These are phyloP conservation scores for Parmelia sp. DNA, from an alignment of 495 filamentous ascomycete genomes.

Conservation along the genomic window DNA sequence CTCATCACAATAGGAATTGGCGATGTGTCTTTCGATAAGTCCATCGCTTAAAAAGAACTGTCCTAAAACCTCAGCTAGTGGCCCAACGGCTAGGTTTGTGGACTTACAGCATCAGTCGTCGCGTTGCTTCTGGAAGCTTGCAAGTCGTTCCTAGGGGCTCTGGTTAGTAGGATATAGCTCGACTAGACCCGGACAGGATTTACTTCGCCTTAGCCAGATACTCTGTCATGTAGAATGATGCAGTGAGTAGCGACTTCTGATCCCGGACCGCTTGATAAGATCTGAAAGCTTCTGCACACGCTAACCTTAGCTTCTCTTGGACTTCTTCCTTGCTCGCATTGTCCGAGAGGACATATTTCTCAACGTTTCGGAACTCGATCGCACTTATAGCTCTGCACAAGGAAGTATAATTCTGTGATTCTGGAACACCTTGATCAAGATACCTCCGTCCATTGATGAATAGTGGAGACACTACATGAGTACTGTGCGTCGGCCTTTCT, in stretches of 20 bases:
- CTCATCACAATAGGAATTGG: constrained; percentile 2
- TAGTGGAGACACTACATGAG: constrained; percentile 3
- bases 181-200: too few species aligned
- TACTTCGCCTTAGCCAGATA: constrained; percentile 6
- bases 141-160: neutral
- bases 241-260: constrained; percentile 8
- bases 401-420: constrained; percentile 2
- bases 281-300: constrained; percentile 13
- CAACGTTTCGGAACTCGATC: constrained; percentile 5
- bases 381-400: constrained; percentile 10
- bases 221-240: constrained; percentile 2
- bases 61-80: neutral
- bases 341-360: constrained; percentile 1
- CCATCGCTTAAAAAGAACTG: constrained; percentile 13
- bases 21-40: neutral
- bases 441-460: constrained; percentile 15
- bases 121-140: neutral
- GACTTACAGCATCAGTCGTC: constrained; percentile 1
- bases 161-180: neutral
- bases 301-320: constrained; percentile 1
- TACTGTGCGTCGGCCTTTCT: neutral
- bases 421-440: neutral
- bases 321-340: constrained; percentile 1
- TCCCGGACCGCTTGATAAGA: constrained; percentile 14
- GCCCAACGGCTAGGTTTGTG: neutral